A percentile compares a stretch with the other conserved stretches of the same genome.
phyloP scores from a whole-genome alignment of 805 yeast species.

The Yarrowia osloensis region DNA sequence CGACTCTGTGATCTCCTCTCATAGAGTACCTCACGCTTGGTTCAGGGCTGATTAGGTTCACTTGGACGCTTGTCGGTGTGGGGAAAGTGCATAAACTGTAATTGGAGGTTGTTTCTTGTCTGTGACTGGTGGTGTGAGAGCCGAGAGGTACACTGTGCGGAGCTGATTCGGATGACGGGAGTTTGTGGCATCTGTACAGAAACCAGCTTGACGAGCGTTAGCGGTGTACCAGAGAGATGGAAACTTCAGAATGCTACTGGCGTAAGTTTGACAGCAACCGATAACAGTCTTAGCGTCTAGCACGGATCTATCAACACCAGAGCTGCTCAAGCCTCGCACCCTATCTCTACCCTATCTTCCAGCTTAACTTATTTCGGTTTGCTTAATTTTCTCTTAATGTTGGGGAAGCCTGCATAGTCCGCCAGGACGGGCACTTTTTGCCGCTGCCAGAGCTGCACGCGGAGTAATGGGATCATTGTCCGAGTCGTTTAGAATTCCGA shows the following conservation, averaged over 20 bases:
- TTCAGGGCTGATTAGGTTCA: not conserved
- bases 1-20: not conserved
- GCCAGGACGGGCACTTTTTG: not conserved
- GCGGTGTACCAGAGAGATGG: too few species aligned
- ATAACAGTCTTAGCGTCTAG: not conserved
- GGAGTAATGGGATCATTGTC: not conserved
- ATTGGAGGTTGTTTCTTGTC: not conserved
- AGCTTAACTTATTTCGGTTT: not conserved
- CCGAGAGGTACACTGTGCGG: not conserved
- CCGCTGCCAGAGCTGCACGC: not conserved
- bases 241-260: too few species aligned
- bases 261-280: not conserved
- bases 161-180: not conserved
- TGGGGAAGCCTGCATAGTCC: not conserved
- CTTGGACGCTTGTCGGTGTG: not conserved
- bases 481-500: not conserved
- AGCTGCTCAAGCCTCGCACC: constrained; percentile 2
- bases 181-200: not conserved
- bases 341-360: constrained; percentile 5
- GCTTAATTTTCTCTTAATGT: not conserved
- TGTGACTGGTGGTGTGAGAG: not conserved
- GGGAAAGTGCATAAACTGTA: constrained; percentile 7
- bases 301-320: not conserved
- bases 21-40: not conserved
- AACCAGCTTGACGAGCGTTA: not conserved